Evolutionary conservation across 2,329 filamentous ascomycete genomes (phyloP), one percentile per base, ranked within the genome.

Genomic region (Aureobasidium vineae): DNA sequence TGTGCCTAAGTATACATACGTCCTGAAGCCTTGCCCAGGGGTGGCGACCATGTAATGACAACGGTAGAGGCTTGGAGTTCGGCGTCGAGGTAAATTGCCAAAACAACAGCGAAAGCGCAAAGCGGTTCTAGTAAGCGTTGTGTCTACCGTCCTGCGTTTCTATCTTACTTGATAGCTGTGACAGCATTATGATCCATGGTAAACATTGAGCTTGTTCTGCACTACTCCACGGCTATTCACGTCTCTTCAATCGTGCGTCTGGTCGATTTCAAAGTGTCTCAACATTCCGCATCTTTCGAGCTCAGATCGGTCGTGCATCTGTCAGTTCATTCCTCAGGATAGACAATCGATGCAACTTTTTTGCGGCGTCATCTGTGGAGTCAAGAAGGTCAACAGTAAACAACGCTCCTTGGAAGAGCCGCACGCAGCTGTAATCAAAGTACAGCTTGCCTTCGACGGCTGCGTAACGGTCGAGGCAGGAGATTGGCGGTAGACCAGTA

Each of bases 31-130:
- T 45, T 64, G 61, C 33, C 61, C 61, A 64, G 61, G 61, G 61
- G 61, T 64, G 61, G 47, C 61, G 26, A 64, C 61, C 26, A 38
- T 64, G 61, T 64, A 64, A 64, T 64, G 61, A 64, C 61, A 64
- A 64, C 61, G 61, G 47, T 54, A 64, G 49, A 64, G 61, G 47
- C 61, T 64, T 64, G 61, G 38, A 10, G 61, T 64, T 64, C 61
- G 61, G 61, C 61, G 61, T 64, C 61, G 23, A 54, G 49, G 61
- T 64, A 64, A 64, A 53, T 64, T 64, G 61, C 49, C 61, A 64
- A 54, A 64, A 64, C 49, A 64, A 64, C 59, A 63, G 59, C 59
- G 41, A 41, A 61, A 63, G 52, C 61, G 61, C 49, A 53, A 54
- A 64, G 61, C 61, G 61, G 61, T 53, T 64, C 49, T 64, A 64